A percentile compares a stretch with the other conserved stretches of the same genome.
These are phyloP conservation scores for Aspergillus texensis DNA, from an alignment of 2,329 filamentous ascomycete genomes.

Conservation along the genomic window DNA sequence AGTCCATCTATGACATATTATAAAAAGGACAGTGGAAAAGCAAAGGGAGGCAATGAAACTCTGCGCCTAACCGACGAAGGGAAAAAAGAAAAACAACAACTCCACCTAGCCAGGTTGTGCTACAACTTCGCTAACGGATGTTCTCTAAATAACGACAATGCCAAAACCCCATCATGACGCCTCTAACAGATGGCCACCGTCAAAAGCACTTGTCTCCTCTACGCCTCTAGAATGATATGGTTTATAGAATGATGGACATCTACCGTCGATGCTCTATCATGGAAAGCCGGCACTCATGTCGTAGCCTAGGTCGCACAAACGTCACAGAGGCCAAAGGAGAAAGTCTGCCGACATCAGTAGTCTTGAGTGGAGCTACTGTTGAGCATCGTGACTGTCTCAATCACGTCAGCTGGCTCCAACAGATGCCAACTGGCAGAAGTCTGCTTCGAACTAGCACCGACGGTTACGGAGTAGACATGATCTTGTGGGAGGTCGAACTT, in stretches of 20 bases:
- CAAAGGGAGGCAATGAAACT: not conserved
- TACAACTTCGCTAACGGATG: conserved; percentile 3
- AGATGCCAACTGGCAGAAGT: conserved; percentile 90
- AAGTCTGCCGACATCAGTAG: conserved; percentile 6
- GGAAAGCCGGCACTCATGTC: not conserved
- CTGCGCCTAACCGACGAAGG: not conserved
- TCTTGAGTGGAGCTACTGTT: conserved; percentile 44
- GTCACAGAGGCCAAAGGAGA: not conserved
- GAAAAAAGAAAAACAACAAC: not conserved
- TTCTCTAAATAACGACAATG: not conserved
- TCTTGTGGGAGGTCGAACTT: conserved; percentile 59
- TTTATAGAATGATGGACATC: not conserved
- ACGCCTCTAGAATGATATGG: conserved; percentile 2
- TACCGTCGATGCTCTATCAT: not conserved
- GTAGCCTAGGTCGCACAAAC: not conserved
- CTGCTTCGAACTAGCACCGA: conserved; percentile 88
- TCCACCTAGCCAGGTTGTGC: not conserved
- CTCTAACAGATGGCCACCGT: not conserved
- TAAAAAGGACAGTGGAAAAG: not conserved
- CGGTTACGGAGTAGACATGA: conserved; percentile 85
- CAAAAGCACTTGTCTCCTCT: not conserved
- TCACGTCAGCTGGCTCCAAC: conserved; percentile 83
- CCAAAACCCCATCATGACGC: conserved; percentile 8
- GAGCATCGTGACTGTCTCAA: conserved; percentile 64
- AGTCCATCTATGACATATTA: conserved; percentile 5